phyloP scores from a whole-genome alignment of 768 basidiomycete genomes.

The Pholiota conissans region DNA sequence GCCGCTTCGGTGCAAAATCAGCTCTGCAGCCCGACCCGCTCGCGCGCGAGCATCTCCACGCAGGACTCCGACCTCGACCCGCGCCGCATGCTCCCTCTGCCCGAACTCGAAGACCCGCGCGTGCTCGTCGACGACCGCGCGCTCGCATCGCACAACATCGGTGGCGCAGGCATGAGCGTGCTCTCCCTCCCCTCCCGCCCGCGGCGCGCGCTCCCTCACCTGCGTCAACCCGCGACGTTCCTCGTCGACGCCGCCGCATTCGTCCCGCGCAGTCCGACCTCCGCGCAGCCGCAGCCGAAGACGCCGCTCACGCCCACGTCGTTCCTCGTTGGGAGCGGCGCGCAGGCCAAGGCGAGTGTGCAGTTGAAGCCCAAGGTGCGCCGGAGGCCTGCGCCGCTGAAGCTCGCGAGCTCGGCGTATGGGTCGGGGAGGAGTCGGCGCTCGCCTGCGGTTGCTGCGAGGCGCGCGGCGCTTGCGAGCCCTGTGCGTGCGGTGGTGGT shows the following conservation, averaged over 20 bases:
- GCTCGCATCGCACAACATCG: constrained; percentile 33
- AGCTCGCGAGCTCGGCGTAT: constrained; percentile 24
- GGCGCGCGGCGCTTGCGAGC: background rate
- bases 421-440: constrained; percentile 14
- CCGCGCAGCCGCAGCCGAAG: background rate
- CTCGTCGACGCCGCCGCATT: constrained; percentile 37
- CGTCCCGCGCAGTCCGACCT: constrained; percentile 19
- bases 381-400: constrained; percentile 38
- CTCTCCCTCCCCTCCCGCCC: constrained; percentile 39
- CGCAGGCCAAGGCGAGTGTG: constrained; percentile 8
- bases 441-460: background rate
- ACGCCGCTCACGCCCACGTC: background rate
- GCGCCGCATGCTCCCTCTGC: constrained; percentile 39
- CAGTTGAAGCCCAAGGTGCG: constrained; percentile 19
- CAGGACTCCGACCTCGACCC: constrained; percentile 57
- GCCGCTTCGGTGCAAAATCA: background rate
- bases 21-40: constrained; percentile 13
- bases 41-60: constrained; percentile 48
- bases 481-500: background rate
- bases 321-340: constrained; percentile 7
- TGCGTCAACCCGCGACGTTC: constrained; percentile 31
- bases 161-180: constrained; percentile 36
- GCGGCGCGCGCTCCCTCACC: constrained; percentile 31
- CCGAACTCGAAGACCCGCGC: constrained; percentile 30
- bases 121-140: constrained; percentile 25